These are phyloP conservation scores for Aspergillus sp. DNA, from an alignment of 2,329 filamentous ascomycete species.

Conservation along the genomic window DNA sequence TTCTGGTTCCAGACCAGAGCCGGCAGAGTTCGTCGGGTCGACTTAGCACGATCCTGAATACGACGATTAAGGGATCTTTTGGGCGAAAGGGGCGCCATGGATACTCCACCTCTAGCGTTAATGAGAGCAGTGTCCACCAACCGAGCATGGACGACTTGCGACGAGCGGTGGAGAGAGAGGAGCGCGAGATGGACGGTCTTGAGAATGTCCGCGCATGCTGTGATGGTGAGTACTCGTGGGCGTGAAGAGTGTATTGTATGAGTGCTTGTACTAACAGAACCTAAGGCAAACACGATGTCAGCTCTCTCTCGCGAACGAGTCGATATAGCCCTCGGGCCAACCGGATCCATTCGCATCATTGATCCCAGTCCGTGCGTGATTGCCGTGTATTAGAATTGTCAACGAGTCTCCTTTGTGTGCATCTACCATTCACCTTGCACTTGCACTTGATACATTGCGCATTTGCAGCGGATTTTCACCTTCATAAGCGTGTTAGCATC, in stretches of 20 bases:
- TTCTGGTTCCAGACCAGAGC: constrained; percentile 27
- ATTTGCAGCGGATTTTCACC: constrained; percentile 3
- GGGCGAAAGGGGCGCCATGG: constrained; percentile 37
- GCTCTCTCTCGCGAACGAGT: constrained; percentile 34
- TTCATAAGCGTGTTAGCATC: constrained; percentile 8
- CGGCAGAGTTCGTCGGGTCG: constrained; percentile 40
- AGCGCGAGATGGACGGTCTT: constrained; percentile 64
- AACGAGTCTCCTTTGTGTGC: constrained; percentile 15
- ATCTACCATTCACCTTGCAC: constrained; percentile 4
- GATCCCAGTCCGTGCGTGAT: constrained; percentile 17
- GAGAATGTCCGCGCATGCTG: constrained; percentile 97
- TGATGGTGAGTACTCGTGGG: constrained; percentile 61
- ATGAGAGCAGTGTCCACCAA: constrained; percentile 30
- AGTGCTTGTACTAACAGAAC: neutral
- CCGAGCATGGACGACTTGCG: constrained; percentile 61
- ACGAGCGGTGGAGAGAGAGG: constrained; percentile 60
- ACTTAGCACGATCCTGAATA: constrained; percentile 41
- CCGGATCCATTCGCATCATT: constrained; percentile 30
- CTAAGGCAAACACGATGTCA: constrained; percentile 62
- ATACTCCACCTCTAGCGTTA: constrained; percentile 27
- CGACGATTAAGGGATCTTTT: constrained; percentile 43
- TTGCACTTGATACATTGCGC: constrained; percentile 2
- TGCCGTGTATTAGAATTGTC: constrained; percentile 5
- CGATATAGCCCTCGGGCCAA: constrained; percentile 34
- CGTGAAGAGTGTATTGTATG: no score